Conservation (phyloP, 2,329 filamentous ascomycete genomes). For the Coniochaeta ligniaria region DNA sequence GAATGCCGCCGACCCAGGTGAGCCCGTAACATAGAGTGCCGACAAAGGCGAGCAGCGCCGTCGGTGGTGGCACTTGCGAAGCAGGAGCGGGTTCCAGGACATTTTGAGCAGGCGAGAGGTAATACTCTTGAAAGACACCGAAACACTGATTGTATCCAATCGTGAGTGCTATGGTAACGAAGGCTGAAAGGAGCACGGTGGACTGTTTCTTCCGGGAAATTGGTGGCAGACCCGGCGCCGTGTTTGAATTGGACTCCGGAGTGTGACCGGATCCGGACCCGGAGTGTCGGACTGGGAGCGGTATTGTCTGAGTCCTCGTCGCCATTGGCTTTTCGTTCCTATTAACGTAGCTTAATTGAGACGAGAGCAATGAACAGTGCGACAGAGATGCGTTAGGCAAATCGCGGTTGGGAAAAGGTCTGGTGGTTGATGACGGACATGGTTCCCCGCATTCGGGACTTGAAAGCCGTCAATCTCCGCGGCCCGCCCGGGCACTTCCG, state of each 20-base stretch:
- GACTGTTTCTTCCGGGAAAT: constrained; percentile 32
- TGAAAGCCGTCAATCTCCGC: too few relatives aligned
- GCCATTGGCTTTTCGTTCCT: neutral
- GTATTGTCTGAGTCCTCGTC: neutral
- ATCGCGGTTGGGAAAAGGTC: too few relatives aligned
- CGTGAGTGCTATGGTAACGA: constrained; percentile 35
- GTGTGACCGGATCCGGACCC: neutral
- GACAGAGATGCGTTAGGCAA: too few relatives aligned
- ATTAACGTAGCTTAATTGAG: too few relatives aligned
- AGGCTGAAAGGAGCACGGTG: constrained; percentile 32
- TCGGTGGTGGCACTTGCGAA: constrained; percentile 21
- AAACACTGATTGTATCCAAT: constrained; percentile 42
- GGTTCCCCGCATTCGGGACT: too few relatives aligned
- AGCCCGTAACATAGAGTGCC: constrained; percentile 39
- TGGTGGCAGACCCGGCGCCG: constrained; percentile 18
- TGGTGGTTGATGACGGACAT: too few relatives aligned
- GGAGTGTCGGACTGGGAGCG: neutral
- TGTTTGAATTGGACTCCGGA: neutral
- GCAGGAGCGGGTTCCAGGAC: constrained; percentile 26
- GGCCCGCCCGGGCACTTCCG: too few relatives aligned
- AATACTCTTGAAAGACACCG: constrained; percentile 42
- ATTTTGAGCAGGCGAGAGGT: constrained; percentile 30
- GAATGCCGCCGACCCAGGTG: constrained; percentile 41
- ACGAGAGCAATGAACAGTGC: too few relatives aligned
- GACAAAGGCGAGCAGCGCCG: constrained; percentile 38